A percentile compares a stretch with the other conserved stretches of the same genome.
Evolutionary conservation across 495 filamentous ascomycete species (phyloP).

Genomic region (Staphylotrichum longicolle): DNA sequence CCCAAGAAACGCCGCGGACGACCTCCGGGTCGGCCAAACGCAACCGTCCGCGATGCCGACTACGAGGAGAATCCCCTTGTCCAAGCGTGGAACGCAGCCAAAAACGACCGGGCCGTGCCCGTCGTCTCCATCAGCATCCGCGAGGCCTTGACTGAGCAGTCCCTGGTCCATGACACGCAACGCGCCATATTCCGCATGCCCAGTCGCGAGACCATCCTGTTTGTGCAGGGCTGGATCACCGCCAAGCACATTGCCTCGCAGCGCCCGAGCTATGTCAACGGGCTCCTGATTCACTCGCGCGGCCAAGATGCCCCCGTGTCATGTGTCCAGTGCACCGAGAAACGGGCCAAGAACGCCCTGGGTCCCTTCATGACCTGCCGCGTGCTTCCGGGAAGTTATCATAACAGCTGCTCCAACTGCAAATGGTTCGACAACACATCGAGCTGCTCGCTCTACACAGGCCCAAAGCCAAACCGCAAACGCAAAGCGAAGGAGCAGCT

Average conservation of each 20-base stretch:
- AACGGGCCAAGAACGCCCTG: conserved; percentile 30
- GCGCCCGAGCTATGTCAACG: conserved; percentile 39
- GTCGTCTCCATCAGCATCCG: conserved; percentile 30
- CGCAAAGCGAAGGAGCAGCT: conserved; percentile 33
- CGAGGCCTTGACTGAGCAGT: conserved; percentile 29
- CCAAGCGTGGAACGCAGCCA: conserved; percentile 34
- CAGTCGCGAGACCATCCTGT: conserved; percentile 34
- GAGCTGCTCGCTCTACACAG: conserved; percentile 36
- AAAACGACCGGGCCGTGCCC: conserved; percentile 23
- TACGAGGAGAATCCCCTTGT: conserved; percentile 32
- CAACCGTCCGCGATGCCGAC: conserved; percentile 32
- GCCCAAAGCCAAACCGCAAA: conserved; percentile 37
- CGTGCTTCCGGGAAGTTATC: conserved; percentile 28
- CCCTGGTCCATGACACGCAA: conserved; percentile 35
- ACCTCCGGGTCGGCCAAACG: conserved; percentile 36
- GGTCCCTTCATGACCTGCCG: conserved; percentile 35
- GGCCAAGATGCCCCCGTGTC: conserved; percentile 27
- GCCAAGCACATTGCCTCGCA: conserved; percentile 36
- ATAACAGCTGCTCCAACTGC: conserved; percentile 41
- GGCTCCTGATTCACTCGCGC: conserved; percentile 37
- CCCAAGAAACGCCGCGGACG: conserved; percentile 36
- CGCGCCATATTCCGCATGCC: conserved; percentile 30
- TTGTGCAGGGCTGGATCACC: conserved; percentile 39
- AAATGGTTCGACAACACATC: conserved; percentile 41
- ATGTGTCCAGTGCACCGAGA: conserved; percentile 32